These are phyloP conservation scores for Trametes gibbosa DNA, from an alignment of 768 basidiomycete genomes.

Conservation along the genomic window DNA sequence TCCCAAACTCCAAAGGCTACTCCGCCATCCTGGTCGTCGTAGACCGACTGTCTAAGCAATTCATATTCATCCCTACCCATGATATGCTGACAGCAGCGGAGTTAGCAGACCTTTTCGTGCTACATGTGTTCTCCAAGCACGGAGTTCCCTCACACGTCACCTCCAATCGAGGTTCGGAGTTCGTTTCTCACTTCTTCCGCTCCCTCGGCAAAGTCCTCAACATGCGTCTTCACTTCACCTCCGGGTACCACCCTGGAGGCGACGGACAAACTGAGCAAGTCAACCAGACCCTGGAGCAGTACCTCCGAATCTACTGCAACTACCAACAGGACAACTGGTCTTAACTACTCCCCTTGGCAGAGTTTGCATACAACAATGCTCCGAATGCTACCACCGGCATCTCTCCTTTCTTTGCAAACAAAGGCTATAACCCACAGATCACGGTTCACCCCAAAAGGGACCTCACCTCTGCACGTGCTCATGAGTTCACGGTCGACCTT, in stretches of 20 bases:
- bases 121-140: slow-evolving; percentile 15
- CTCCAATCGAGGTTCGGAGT: slow-evolving; percentile 12
- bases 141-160: slow-evolving; percentile 14
- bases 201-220: neutral
- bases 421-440: slow-evolving; percentile 18
- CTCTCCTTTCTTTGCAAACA: slow-evolving; percentile 14
- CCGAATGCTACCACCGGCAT: neutral
- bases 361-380: neutral
- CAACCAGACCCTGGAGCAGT: slow-evolving; percentile 38
- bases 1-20: neutral
- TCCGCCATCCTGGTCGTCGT: slow-evolving; percentile 5
- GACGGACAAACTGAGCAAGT: slow-evolving; percentile 39
- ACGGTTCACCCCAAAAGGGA: too few relatives aligned
- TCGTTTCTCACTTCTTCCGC: slow-evolving; percentile 7
- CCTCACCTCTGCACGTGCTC: slow-evolving; percentile 17
- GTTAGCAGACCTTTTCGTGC: slow-evolving; percentile 16
- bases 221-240: slow-evolving; percentile 6
- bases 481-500: slow-evolving; percentile 18
- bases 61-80: slow-evolving; percentile 27
- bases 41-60: slow-evolving; percentile 27
- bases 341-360: neutral
- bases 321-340: neutral
- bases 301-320: slow-evolving; percentile 28
- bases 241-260: slow-evolving; percentile 31
- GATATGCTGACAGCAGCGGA: slow-evolving; percentile 21